Conservation (phyloP, 2,329 filamentous ascomycete genomes). For the Endoconidiophora polonica region DNA sequence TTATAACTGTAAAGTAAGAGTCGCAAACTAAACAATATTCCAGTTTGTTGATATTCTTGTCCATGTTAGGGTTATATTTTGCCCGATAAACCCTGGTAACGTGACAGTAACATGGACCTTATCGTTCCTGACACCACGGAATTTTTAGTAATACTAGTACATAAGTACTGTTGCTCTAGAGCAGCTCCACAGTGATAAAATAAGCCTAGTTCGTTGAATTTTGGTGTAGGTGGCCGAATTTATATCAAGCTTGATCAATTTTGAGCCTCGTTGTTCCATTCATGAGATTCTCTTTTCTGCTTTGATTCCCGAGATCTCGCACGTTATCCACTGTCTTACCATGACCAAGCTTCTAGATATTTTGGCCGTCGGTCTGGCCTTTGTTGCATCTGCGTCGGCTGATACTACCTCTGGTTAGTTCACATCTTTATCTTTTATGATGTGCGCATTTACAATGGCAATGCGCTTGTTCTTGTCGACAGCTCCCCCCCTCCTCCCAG, state of each 20-base stretch:
- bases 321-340: neutral
- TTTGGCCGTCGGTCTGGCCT: slow-evolving; percentile 7
- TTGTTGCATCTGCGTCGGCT: slow-evolving; percentile 10
- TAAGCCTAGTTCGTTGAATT: neutral
- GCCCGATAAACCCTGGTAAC: neutral
- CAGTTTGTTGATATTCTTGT: neutral
- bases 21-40: too few relatives aligned
- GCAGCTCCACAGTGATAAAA: slow-evolving; percentile 2
- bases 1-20: too few relatives aligned
- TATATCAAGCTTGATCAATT: neutral
- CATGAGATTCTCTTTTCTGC: neutral
- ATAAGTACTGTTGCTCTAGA: too few relatives aligned
- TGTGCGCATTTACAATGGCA: too few relatives aligned
- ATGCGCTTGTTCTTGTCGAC: too few relatives aligned
- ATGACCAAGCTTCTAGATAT: slow-evolving; percentile 12
- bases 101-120: neutral
- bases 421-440: neutral
- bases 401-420: slow-evolving; percentile 7
- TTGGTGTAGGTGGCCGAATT: slow-evolving; percentile 6
- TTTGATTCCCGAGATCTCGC: neutral
- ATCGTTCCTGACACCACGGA: too few relatives aligned
- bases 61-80: neutral
- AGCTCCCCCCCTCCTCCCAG: too few relatives aligned
- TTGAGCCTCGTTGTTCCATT: neutral
- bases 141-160: too few relatives aligned